phyloP scores from a whole-genome alignment of 2,329 filamentous ascomycete species.

The Chaetomium sp. region DNA sequence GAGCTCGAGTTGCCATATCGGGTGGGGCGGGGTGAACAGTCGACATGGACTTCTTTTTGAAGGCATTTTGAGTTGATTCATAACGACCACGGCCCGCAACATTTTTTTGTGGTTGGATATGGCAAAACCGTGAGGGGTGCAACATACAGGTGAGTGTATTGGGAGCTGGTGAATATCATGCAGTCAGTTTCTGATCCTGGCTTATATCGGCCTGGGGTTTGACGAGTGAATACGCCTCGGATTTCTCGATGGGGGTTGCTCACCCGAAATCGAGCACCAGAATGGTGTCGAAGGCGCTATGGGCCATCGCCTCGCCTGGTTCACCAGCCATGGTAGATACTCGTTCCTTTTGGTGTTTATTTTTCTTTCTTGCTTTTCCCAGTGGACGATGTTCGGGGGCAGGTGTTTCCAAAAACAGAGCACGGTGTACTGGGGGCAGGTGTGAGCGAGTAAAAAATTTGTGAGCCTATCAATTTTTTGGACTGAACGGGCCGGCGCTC shows the following conservation, averaged over 20 bases:
- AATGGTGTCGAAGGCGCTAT: slow-evolving; percentile 21
- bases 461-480: slow-evolving; percentile 14
- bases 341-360: neutral
- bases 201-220: no score
- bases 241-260: neutral
- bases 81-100: neutral
- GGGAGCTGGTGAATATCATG: slow-evolving; percentile 11
- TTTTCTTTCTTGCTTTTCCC: neutral
- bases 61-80: neutral
- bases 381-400: neutral
- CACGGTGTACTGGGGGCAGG: neutral
- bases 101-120: slow-evolving; percentile 1
- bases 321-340: slow-evolving; percentile 13
- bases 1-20: no score
- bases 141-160: slow-evolving; percentile 22
- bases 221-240: neutral
- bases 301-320: slow-evolving; percentile 19
- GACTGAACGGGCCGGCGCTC: slow-evolving; percentile 4
- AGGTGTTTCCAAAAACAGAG: neutral
- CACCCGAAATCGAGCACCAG: slow-evolving; percentile 22
- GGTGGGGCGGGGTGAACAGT: neutral
- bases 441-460: slow-evolving; percentile 15
- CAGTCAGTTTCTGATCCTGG: slow-evolving; percentile 2
- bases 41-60: neutral
- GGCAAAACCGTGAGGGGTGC: neutral